Evolutionary conservation across 768 basidiomycete genomes (phyloP).

Genomic region (Scleroderma bovista): DNA sequence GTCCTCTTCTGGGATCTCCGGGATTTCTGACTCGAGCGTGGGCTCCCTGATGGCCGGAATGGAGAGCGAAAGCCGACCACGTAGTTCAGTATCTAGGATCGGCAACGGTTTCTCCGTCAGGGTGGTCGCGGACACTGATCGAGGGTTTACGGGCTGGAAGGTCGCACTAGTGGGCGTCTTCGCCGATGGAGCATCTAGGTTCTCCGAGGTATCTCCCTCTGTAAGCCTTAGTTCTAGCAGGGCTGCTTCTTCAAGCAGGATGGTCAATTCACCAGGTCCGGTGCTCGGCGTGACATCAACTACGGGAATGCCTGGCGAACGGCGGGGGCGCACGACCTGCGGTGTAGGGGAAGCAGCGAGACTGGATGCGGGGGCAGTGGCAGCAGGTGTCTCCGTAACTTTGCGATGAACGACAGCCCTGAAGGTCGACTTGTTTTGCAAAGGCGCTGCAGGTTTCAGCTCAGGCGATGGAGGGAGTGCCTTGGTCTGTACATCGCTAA

Average conservation of each 20-base stretch:
- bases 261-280: conserved; percentile 46
- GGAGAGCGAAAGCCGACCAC: conserved; percentile 22
- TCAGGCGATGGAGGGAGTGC: conserved; percentile 9
- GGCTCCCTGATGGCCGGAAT: conserved; percentile 28
- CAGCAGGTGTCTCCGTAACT: conserved; percentile 33
- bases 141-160: conserved; percentile 16
- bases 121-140: conserved; percentile 16
- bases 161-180: conserved; percentile 22
- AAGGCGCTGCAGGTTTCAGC: not conserved
- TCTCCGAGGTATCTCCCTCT: conserved; percentile 32
- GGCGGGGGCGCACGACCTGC: conserved; percentile 23
- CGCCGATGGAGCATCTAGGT: conserved; percentile 6
- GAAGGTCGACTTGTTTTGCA: conserved; percentile 32
- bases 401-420: conserved; percentile 56
- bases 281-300: conserved; percentile 41
- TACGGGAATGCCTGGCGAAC: conserved; percentile 13
- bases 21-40: conserved; percentile 12
- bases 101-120: conserved; percentile 13
- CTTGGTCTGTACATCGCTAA: conserved; percentile 1
- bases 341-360: conserved; percentile 23
- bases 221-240: conserved; percentile 50
- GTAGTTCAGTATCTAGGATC: conserved; percentile 16
- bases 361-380: conserved; percentile 13
- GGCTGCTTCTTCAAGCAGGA: conserved; percentile 53
- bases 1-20: conserved; percentile 14